Percentiles rank a stretch among this genome's conserved stretches.
These are phyloP conservation scores for Agroathelia rolfsii DNA, from an alignment of 1,284 basidiomycete genomes.

Conservation along the genomic window DNA sequence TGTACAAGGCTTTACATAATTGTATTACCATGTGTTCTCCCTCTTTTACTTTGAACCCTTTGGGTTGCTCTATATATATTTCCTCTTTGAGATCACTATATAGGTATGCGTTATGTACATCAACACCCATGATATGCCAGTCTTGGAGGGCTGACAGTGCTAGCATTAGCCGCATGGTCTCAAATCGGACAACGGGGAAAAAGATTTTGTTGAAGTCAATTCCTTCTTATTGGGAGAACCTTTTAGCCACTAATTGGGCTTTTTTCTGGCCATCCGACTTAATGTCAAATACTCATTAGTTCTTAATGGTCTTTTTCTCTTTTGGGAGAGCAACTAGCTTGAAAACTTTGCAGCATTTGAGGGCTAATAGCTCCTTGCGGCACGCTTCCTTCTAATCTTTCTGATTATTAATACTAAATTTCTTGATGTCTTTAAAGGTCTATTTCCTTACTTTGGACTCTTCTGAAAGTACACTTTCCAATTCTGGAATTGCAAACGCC, in stretches of 20 bases:
- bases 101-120: conserved; percentile 27
- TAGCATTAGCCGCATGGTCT: conserved; percentile 16
- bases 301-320: conserved; percentile 14
- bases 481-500: too few species aligned
- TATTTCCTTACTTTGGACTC: too few species aligned
- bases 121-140: conserved; percentile 19
- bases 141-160: conserved; percentile 16
- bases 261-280: conserved; percentile 22
- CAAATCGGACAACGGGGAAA: conserved; percentile 18
- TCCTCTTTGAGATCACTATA: conserved; percentile 26
- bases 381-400: too few species aligned
- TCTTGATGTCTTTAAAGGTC: too few species aligned
- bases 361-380: too few species aligned
- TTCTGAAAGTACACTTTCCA: too few species aligned
- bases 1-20: too few species aligned
- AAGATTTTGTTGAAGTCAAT: conserved; percentile 25
- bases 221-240: conserved; percentile 24
- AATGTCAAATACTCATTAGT: conserved; percentile 19
- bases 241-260: conserved; percentile 25
- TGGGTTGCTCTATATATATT: conserved; percentile 28
- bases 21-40: too few species aligned
- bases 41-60: conserved; percentile 20
- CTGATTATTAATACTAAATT: too few species aligned
- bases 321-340: conserved; percentile 13
- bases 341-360: conserved; percentile 17